Percentiles rank a stretch among this genome's conserved stretches.
Evolutionary conservation across 257 asterid genomes (phyloP).

Genomic region (Penstemon barbatus): DNA sequence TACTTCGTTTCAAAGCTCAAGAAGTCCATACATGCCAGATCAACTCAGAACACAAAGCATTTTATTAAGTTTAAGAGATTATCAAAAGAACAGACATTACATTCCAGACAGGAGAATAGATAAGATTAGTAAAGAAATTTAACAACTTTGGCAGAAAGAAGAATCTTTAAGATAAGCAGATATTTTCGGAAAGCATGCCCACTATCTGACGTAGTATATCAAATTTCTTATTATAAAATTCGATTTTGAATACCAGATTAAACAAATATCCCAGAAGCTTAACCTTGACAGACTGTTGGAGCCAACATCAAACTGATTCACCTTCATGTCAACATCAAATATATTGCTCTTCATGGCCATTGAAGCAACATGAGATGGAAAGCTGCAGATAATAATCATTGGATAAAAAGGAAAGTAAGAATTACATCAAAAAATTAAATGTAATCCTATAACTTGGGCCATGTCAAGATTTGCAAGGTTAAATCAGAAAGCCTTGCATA

Average conservation of each 20-base stretch:
- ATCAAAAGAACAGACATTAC: slow-evolving; percentile 3
- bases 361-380: slow-evolving; percentile 63
- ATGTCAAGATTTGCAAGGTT: neutral
- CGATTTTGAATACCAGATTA: slow-evolving; percentile 6
- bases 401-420: slow-evolving; percentile 26
- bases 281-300: slow-evolving; percentile 71
- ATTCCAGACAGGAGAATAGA: neutral
- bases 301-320: slow-evolving; percentile 51
- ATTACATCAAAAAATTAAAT: slow-evolving; percentile 16
- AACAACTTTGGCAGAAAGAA: slow-evolving; percentile 2
- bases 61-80: neutral
- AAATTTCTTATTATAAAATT: slow-evolving; percentile 11
- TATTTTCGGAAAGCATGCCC: slow-evolving; percentile 13
- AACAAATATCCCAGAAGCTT: slow-evolving; percentile 27
- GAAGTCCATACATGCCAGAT: no score
- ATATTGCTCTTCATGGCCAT: slow-evolving; percentile 64
- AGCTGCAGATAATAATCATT: slow-evolving; percentile 55
- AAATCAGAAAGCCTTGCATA: neutral
- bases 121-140: neutral
- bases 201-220: slow-evolving; percentile 9
- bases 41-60: neutral
- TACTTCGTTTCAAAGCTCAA: no score
- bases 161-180: slow-evolving; percentile 7
- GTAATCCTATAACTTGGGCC: slow-evolving; percentile 3
- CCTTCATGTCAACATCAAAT: slow-evolving; percentile 68